These are phyloP conservation scores for Trichoderma atroviride DNA, from an alignment of 2,329 filamentous ascomycete species.

Conservation along the genomic window DNA sequence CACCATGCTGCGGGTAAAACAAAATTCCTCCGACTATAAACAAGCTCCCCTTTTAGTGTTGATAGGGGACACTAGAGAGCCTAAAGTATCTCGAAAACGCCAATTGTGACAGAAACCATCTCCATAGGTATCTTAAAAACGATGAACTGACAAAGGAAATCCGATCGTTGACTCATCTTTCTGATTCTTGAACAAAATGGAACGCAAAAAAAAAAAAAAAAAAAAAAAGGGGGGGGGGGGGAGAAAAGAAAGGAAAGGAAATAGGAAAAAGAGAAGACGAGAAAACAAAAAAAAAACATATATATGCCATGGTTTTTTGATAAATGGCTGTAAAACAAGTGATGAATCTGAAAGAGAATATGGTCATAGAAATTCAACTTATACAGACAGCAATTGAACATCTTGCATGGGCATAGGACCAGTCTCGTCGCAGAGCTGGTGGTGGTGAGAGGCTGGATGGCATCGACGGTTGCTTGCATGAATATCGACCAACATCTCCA, in stretches of 20 bases:
- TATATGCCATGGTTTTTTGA: background rate
- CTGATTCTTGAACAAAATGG: background rate
- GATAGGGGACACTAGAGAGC: background rate
- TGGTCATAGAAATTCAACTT: background rate
- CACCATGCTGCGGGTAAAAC: background rate
- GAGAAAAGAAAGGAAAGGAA: too few relatives aligned
- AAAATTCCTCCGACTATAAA: conserved; percentile 4
- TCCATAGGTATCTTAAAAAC: conserved; percentile 38
- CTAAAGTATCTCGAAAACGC: conserved; percentile 32
- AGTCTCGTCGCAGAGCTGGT: conserved; percentile 40
- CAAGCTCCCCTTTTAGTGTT: background rate
- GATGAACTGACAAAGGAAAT: conserved; percentile 29
- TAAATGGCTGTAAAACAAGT: background rate
- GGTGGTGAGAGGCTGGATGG: conserved; percentile 34
- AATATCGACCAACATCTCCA: conserved; percentile 56
- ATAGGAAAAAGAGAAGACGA: background rate
- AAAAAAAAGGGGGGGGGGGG: too few relatives aligned
- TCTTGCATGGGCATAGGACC: conserved; percentile 42
- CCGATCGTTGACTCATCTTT: background rate
- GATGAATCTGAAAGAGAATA: background rate
- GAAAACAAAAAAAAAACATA: background rate
- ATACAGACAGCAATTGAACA: conserved; percentile 12
- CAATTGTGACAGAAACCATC: conserved; percentile 35
- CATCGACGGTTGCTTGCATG: conserved; percentile 46
- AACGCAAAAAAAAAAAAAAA: background rate